Evolutionary conservation across 495 filamentous ascomycete species (phyloP).

Genomic region (Penicillium tannophilum): DNA sequence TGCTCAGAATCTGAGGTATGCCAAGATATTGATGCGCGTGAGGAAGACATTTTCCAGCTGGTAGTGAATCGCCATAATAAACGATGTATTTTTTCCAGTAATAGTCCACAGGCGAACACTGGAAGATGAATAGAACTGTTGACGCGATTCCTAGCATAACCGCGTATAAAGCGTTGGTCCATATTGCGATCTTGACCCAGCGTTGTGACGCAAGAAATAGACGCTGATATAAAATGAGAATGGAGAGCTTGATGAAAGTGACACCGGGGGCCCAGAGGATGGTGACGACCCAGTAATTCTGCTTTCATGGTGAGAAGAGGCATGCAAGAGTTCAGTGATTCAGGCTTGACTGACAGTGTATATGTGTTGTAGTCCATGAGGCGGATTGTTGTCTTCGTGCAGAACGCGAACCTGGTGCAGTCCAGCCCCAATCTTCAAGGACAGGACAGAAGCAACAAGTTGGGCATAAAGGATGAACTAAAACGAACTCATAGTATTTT

Average conservation of each 20-base stretch:
- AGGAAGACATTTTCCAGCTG: neutral
- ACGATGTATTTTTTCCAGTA: conserved; percentile 5
- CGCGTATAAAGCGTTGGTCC: conserved; percentile 5
- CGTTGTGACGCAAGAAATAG: neutral
- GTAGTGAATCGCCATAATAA: conserved; percentile 2
- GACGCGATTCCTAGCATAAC: neutral
- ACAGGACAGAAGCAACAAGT: neutral
- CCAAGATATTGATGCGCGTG: neutral
- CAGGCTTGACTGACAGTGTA: conserved; percentile 4
- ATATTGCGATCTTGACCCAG: conserved; percentile 8
- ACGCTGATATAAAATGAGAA: conserved; percentile 8
- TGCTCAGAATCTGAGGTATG: conserved; percentile 3
- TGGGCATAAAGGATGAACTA: conserved; percentile 5
- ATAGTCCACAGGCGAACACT: conserved; percentile 5
- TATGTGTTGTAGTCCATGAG: conserved; percentile 2
- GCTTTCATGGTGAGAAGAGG: neutral
- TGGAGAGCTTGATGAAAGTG: conserved; percentile 7
- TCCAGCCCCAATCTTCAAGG: conserved; percentile 7
- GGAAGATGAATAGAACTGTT: conserved; percentile 4
- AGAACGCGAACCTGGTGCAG: conserved; percentile 10
- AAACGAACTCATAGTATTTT: neutral
- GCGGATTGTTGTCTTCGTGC: neutral
- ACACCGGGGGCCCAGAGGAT: conserved; percentile 11
- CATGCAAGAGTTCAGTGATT: neutral
- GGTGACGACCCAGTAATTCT: conserved; percentile 10